Conservation (phyloP, 495 filamentous ascomycete genomes). For the Amorphotheca resinae region DNA sequence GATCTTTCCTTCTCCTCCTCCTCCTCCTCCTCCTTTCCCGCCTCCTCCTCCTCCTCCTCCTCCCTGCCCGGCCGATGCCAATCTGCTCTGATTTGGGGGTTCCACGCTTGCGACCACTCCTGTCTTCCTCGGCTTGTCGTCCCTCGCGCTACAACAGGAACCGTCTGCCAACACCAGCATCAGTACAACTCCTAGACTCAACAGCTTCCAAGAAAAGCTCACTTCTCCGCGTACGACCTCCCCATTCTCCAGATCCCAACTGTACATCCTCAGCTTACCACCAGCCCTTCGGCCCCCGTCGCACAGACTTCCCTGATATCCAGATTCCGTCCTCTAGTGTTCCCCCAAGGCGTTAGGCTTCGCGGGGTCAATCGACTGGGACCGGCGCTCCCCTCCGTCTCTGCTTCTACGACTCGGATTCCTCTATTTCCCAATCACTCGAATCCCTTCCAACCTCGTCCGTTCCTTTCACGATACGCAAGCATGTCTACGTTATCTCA, state of each 20-base stretch:
- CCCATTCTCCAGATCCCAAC: too few relatives aligned
- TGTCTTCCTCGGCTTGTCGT: neutral
- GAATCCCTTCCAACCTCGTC: conserved; percentile 18
- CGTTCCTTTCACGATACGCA: conserved; percentile 20
- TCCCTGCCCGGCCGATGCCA: neutral
- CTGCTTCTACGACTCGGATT: conserved; percentile 28
- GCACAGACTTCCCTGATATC: too few relatives aligned
- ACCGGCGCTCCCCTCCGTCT: conserved; percentile 39
- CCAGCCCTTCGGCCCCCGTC: too few relatives aligned
- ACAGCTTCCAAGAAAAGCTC: too few relatives aligned
- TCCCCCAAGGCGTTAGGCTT: neutral
- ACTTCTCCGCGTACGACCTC: too few relatives aligned
- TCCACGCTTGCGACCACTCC: neutral
- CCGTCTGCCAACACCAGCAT: too few relatives aligned
- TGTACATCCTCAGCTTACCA: too few relatives aligned
- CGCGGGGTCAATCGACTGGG: conserved; percentile 1
- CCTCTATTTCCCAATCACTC: neutral
- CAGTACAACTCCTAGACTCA: too few relatives aligned
- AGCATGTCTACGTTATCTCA: conserved; percentile 18
- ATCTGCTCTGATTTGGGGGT: neutral
- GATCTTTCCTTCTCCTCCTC: too few relatives aligned
- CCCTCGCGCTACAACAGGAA: neutral
- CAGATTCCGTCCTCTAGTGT: conserved; percentile 1
- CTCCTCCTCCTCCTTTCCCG: too few relatives aligned
- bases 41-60: too few relatives aligned